Base-by-base conservation (phyloP, 176 grass and related monocot genomes). In the Bonia amplexicaulis region DNA sequence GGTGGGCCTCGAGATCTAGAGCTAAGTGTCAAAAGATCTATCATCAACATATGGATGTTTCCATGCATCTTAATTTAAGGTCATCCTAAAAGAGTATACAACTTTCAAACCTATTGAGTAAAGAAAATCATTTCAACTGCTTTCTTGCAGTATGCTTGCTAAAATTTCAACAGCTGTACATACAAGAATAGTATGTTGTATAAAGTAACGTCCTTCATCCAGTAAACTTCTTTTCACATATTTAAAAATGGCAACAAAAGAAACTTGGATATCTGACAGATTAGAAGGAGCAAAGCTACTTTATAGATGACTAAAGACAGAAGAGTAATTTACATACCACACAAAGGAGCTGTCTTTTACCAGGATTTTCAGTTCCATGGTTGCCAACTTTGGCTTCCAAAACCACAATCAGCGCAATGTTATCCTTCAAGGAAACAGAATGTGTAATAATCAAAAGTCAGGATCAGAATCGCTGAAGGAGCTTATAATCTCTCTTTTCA, bases 281-380 rank as follows among this genome's bases (percentile, higher is more conserved):
- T 37, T 45, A 40, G 14, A 42, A 62, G 35, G 47, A 60, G 58
- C 27, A 82, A 33, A 84, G 79, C 49, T 88, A 29, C 53, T 54
- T 47, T 70, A 22, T 67, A 79, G 52, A 69, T 29, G 48, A 48
- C 33, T 40, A 40, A 53, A 62, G 20, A 57, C 75, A 35, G 33
- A 89, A 78, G 58, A 80, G 45, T 60, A 20, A 17, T 86, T 69
- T 48, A 87, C 91, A 22, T 85, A 99, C 96, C 88, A 99, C 97
- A 91, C 97, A 99, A 40, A 99, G 93, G 39, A 99, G 97, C 84
- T 96, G 97, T 52, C 97, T 96, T 93, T 96, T 99, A 68, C 93
- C 97, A 88, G 93, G 90, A 92, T 92, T 99, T 89, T 99, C 97
- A 58, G 86, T 47, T 70, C 84, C 92, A 73, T 92, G 90, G 76